Evolutionary conservation across 176 grass and related monocot genomes (phyloP), one percentile per base, ranked within the genome.

Genomic region (Carex pumila): DNA sequence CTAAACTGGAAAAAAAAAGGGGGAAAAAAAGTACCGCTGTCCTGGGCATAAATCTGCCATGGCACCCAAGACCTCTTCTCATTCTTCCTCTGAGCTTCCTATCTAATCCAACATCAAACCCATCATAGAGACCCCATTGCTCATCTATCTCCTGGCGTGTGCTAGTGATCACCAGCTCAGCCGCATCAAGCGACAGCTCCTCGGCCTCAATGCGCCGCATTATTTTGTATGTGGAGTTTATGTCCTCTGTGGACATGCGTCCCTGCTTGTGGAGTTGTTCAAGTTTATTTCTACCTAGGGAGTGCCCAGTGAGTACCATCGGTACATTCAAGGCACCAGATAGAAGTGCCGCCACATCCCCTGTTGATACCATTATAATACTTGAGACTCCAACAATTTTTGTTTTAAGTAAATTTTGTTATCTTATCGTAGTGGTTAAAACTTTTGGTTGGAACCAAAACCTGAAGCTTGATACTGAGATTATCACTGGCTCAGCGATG

Each of bases 301-400:
- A 99, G 77, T 99, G 96, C 19, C 96, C 96, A 0, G 96, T 99
- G 58, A 99, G 93, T n/a, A 99, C 93, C 96, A 99, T 99, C 2
- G 96, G 96, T 6, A 99, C 96, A 25, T 93, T 99, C 45, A 99
- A 52, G 0, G 93, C 89, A n/a, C 96, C 93, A 0, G 96, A 95
- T 58, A 99, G 89, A 71, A 95, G 92, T 25, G 91, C 96, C 14
- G 96, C 96, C 25, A 90, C 91, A 69, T 98, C 96, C 21, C 80
- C 80, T 83, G 80, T 43, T 77, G 21, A 12, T 77, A 50, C 18
- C 69, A 73, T 50, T 73, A 22, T 73, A n/a, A 21, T 45, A 67
- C 13, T 50, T 8, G n/a, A 71, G 36, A n/a, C 15, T 45, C 7
- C 67, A 45, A 18, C 34, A 71, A 19, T 3, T n/a, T 11, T 39